Conservation (phyloP, 2,329 filamentous ascomycete genomes). For the Colletotrichum camelliae region DNA sequence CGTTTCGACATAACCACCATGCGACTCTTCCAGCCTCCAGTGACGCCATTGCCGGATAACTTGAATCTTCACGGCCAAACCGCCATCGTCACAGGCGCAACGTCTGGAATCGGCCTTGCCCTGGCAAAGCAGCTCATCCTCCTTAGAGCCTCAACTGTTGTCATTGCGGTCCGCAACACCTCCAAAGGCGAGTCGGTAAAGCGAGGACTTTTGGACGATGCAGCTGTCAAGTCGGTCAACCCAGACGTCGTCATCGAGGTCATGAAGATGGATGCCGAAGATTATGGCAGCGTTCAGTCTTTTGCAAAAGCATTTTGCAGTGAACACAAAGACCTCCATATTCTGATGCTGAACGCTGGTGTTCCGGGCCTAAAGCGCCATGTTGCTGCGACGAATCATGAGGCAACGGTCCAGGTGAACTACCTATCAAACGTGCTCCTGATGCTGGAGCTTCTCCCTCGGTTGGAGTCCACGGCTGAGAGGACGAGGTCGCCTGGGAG, state of each 20-base stretch:
- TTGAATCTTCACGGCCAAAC: slow-evolving; percentile 29
- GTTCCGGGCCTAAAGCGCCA: background rate
- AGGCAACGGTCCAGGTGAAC: slow-evolving; percentile 29
- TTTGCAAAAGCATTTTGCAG: background rate
- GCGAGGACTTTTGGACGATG: background rate
- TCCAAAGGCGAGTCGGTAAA: slow-evolving; percentile 30
- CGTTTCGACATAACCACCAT: background rate
- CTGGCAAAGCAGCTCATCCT: slow-evolving; percentile 39
- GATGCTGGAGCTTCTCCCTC: slow-evolving; percentile 20
- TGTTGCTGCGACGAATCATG: slow-evolving; percentile 21
- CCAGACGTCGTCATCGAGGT: background rate
- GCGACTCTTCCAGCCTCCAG: background rate
- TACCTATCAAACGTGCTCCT: slow-evolving; percentile 31
- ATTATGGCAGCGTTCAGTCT: slow-evolving; percentile 1
- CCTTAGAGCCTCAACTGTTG: slow-evolving; percentile 37
- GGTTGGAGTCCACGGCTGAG: slow-evolving; percentile 13
- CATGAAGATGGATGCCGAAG: slow-evolving; percentile 8
- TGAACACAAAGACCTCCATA: background rate
- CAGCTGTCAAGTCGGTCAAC: background rate
- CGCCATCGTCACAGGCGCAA: slow-evolving; percentile 48
- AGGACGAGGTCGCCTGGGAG: background rate
- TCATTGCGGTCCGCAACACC: slow-evolving; percentile 45
- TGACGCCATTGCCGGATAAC: background rate
- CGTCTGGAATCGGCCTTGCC: slow-evolving; percentile 46
- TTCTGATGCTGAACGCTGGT: slow-evolving; percentile 22